Evolutionary conservation across 306 rosid genomes (phyloP).

Genomic region (Elaeagnus macrophylla): DNA sequence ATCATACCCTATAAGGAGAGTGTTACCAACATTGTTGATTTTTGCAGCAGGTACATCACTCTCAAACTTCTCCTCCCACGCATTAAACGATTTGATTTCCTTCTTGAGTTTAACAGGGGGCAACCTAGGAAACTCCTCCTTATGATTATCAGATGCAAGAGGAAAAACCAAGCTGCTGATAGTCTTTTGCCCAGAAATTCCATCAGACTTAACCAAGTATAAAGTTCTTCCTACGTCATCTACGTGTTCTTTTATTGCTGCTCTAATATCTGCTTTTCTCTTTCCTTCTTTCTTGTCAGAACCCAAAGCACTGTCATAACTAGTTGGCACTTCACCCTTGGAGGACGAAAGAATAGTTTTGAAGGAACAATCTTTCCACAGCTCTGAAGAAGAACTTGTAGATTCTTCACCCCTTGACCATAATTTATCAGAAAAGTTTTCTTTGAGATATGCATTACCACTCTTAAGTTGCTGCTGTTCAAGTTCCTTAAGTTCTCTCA

Average conservation of each 20-base stretch:
- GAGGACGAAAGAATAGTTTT: slow-evolving; percentile 77
- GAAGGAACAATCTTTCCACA: slow-evolving; percentile 72
- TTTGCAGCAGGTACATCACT: slow-evolving; percentile 45
- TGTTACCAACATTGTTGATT: slow-evolving; percentile 40
- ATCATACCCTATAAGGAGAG: slow-evolving; percentile 65
- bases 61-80: slow-evolving; percentile 81
- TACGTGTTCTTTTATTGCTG: slow-evolving; percentile 67
- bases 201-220: slow-evolving; percentile 54
- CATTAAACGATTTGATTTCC: slow-evolving; percentile 63
- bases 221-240: slow-evolving; percentile 83
- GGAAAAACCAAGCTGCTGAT: slow-evolving; percentile 49
- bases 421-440: slow-evolving; percentile 46
- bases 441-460: slow-evolving; percentile 39
- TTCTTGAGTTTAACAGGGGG: slow-evolving; percentile 89
- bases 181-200: slow-evolving; percentile 49
- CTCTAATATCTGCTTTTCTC: slow-evolving; percentile 44
- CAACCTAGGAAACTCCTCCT: slow-evolving; percentile 83
- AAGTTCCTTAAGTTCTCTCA: slow-evolving; percentile 42
- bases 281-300: slow-evolving; percentile 62
- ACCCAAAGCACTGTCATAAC: slow-evolving; percentile 33
- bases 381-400: slow-evolving; percentile 44
- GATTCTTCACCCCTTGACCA: slow-evolving; percentile 60
- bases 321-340: slow-evolving; percentile 43
- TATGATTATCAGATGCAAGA: slow-evolving; percentile 47
- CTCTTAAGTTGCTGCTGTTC: slow-evolving; percentile 46